These are phyloP conservation scores for Macrolepiota albuminosa DNA, from an alignment of 768 basidiomycete species.

Conservation along the genomic window DNA sequence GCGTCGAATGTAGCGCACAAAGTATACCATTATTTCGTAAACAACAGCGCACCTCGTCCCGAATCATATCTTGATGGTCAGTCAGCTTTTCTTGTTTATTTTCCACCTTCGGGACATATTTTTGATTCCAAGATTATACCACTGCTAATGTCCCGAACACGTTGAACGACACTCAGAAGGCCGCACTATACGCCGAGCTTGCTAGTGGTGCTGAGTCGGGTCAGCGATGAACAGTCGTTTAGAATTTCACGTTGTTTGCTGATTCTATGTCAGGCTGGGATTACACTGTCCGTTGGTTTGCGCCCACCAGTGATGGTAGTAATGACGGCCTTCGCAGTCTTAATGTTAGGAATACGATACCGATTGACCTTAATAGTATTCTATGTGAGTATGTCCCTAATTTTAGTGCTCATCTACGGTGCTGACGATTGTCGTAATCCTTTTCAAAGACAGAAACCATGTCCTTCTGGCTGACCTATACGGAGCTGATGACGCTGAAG, in stretches of 20 bases:
- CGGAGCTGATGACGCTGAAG: slow-evolving; percentile 34
- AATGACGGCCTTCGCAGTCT: slow-evolving; percentile 59
- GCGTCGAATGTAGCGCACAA: slow-evolving; percentile 61
- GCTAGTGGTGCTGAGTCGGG: slow-evolving; percentile 87
- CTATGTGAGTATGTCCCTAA: slow-evolving; percentile 50
- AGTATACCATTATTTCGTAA: slow-evolving; percentile 72
- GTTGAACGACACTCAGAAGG: slow-evolving; percentile 55
- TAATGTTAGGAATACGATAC: slow-evolving; percentile 65
- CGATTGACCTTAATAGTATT: slow-evolving; percentile 81
- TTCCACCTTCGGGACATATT: slow-evolving; percentile 11
- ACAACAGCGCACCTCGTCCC: slow-evolving; percentile 82
- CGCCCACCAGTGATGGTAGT: slow-evolving; percentile 29
- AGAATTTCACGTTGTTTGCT: background rate
- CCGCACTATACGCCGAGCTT: slow-evolving; percentile 78
- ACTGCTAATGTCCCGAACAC: slow-evolving; percentile 70
- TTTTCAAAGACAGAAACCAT: slow-evolving; percentile 54
- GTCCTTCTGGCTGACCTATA: slow-evolving; percentile 59
- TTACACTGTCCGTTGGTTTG: slow-evolving; percentile 49
- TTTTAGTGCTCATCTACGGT: background rate
- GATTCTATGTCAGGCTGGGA: slow-evolving; percentile 36
- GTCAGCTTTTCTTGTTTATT: slow-evolving; percentile 11
- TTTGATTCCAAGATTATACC: slow-evolving; percentile 55
- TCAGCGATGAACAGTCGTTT: slow-evolving; percentile 15
- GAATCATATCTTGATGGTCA: slow-evolving; percentile 71
- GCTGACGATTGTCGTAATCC: background rate